Percentiles rank a stretch among this genome's conserved stretches.
These are phyloP conservation scores for Nepenthes gracilis DNA, from an alignment of 148 eudicot species.

Conservation along the genomic window DNA sequence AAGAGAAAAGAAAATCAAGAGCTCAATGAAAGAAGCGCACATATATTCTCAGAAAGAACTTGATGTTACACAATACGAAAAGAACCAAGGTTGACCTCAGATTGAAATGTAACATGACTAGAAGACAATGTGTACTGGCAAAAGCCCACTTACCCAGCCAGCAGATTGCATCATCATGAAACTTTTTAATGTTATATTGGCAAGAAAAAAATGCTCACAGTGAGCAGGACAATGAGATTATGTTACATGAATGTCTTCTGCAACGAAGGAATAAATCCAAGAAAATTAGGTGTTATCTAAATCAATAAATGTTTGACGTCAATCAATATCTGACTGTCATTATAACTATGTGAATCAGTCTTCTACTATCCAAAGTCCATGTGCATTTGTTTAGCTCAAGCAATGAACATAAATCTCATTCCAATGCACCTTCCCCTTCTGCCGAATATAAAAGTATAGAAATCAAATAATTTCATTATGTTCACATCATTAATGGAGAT, in stretches of 20 bases:
- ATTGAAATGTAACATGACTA: no score
- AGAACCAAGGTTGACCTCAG: no score
- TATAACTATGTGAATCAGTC: background rate
- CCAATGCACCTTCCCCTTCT: no score
- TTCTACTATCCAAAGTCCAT: background rate
- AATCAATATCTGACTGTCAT: background rate
- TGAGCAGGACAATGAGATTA: background rate
- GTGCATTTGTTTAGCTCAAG: no score
- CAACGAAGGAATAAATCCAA: background rate
- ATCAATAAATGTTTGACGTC: background rate
- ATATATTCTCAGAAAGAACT: background rate
- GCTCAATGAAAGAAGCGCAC: background rate
- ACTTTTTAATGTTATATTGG: no score
- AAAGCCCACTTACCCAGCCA: background rate
- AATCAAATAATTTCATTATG: no score
- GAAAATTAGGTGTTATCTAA: background rate
- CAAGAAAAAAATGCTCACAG: background rate
- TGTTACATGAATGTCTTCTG: background rate
- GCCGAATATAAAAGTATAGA: no score
- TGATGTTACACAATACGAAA: background rate
- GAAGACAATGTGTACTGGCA: background rate
- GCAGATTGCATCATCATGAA: background rate
- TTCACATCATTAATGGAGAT: no score
- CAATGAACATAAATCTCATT: no score
- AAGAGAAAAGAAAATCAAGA: conserved; percentile 1